Conservation (phyloP, 345 rosid species). For the Brassica incana region DNA sequence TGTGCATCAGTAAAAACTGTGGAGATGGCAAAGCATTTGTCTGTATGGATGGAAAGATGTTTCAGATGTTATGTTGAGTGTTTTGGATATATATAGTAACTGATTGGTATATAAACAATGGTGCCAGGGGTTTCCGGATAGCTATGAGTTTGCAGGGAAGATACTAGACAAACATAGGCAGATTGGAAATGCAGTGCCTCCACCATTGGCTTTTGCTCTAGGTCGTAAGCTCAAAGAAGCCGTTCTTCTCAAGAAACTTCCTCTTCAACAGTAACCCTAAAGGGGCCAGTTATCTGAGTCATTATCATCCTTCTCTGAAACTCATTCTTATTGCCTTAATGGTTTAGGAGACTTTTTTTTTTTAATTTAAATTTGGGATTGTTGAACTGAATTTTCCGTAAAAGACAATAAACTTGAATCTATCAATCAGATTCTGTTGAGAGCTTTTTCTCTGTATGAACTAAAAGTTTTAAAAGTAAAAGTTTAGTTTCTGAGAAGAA, state of each 20-base stretch:
- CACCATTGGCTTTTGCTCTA: constrained; percentile 76
- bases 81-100: neutral
- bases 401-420: neutral
- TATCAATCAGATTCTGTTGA: constrained; percentile 7
- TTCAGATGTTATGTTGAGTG: neutral
- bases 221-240: constrained; percentile 90
- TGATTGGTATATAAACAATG: neutral
- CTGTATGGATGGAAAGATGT: neutral
- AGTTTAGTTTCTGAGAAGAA: neutral
- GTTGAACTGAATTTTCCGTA: neutral
- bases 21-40: neutral
- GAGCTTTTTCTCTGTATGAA: constrained; percentile 14
- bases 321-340: neutral
- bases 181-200: constrained; percentile 95
- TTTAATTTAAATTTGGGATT: neutral
- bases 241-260: constrained; percentile 36
- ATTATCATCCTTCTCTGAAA: neutral
- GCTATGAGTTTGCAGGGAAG: constrained; percentile 61
- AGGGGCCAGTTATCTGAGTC: neutral
- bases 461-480: constrained; percentile 1
- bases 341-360: neutral
- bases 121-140: constrained; percentile 86
- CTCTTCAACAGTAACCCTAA: constrained; percentile 1
- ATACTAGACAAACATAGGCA: constrained; percentile 71
- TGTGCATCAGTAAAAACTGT: neutral